Conservation (phyloP, 129 eudicot genomes). For the Flaveria robusta region DNA sequence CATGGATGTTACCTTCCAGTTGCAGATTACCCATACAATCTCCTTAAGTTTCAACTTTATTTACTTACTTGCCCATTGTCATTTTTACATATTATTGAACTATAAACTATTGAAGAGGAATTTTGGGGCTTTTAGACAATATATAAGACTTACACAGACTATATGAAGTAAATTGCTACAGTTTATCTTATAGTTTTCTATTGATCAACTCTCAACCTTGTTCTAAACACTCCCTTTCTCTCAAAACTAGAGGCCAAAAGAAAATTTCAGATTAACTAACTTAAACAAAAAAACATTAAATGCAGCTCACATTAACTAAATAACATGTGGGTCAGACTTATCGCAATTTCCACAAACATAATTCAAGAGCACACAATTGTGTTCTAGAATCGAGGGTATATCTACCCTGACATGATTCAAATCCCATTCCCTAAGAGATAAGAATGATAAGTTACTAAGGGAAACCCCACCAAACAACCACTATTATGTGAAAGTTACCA, state of each 20-base stretch:
- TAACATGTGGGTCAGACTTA: background rate
- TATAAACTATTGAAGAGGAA: background rate
- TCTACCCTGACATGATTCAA: background rate
- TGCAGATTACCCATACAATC: background rate
- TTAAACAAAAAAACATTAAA: background rate
- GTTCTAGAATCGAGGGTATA: background rate
- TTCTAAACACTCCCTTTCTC: background rate
- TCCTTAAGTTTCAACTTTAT: background rate
- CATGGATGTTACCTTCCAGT: background rate
- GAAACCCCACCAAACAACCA: background rate
- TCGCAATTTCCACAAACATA: background rate
- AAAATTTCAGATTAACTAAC: background rate
- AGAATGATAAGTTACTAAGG: background rate
- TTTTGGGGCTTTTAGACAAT: background rate
- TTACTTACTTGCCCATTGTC: background rate
- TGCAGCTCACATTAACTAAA: background rate
- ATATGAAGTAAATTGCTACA: background rate
- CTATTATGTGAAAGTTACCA: background rate
- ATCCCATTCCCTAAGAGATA: background rate
- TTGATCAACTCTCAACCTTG: background rate
- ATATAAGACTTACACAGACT: background rate
- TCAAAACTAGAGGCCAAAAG: background rate
- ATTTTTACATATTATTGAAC: background rate
- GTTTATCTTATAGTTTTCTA: background rate
- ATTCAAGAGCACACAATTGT: background rate